A percentile compares a stretch with the other conserved stretches of the same genome.
phyloP scores from a whole-genome alignment of 2,329 filamentous ascomycete species.

The Cordyceps tenuipes region DNA sequence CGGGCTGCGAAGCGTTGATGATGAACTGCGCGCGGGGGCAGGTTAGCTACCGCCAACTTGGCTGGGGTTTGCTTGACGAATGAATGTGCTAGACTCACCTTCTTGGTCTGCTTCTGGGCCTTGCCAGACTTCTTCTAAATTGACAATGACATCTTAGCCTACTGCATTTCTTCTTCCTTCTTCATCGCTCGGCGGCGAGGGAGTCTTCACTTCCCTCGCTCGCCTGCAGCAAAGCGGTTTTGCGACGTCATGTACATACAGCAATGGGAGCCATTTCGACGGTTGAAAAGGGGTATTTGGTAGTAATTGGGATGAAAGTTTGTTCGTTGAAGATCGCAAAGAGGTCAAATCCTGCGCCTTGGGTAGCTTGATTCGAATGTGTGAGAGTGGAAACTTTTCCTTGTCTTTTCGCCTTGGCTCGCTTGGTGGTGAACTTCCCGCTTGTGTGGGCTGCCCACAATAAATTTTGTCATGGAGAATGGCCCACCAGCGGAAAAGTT shows the following conservation, averaged over 20 bases:
- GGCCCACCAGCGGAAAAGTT: conserved; percentile 20
- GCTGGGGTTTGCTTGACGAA: too few relatives aligned
- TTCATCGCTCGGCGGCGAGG: conserved; percentile 8
- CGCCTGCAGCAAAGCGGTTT: conserved; percentile 88
- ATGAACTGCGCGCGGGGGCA: conserved; percentile 58
- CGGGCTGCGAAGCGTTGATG: conserved; percentile 98
- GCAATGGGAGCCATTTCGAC: conserved; percentile 71
- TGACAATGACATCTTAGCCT: conserved; percentile 74
- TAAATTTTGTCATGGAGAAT: conserved; percentile 21
- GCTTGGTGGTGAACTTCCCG: conserved; percentile 5
- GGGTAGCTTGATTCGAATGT: conserved; percentile 17
- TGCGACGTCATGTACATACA: conserved; percentile 64
- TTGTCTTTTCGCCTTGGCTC: background rate
- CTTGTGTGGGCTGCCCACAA: conserved; percentile 14
- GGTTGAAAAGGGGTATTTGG: conserved; percentile 19
- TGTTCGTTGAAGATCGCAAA: conserved; percentile 40
- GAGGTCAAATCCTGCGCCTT: conserved; percentile 77
- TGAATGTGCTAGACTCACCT: conserved; percentile 44
- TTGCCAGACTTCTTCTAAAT: conserved; percentile 60
- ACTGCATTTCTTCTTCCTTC: conserved; percentile 54
- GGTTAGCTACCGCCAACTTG: conserved; percentile 11
- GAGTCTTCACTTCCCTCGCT: conserved; percentile 17
- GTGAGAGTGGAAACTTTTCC: conserved; percentile 12
- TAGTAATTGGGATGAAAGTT: conserved; percentile 15
- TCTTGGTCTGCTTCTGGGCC: conserved; percentile 77